phyloP scores from a whole-genome alignment of 2,329 filamentous ascomycete genomes.

The Sarocladium oryzae region DNA sequence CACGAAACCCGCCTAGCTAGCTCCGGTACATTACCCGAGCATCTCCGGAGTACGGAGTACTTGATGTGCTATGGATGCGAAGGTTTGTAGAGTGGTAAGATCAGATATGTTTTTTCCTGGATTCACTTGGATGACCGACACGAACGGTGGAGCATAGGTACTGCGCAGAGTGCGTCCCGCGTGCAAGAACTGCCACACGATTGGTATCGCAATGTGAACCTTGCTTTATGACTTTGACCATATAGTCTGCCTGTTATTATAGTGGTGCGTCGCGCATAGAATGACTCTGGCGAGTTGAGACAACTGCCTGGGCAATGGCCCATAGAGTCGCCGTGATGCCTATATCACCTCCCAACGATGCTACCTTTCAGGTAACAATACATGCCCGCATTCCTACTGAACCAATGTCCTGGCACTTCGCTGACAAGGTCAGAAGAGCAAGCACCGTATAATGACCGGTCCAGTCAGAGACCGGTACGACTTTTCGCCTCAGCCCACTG shows the following conservation, averaged over 20 bases:
- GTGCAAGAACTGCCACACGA: no score
- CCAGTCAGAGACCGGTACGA: neutral
- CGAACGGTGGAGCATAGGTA: no score
- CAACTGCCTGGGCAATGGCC: neutral
- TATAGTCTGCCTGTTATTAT: neutral
- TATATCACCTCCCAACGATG: slow-evolving; percentile 5
- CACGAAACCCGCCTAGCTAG: slow-evolving; percentile 1
- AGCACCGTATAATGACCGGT: neutral
- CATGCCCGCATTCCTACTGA: neutral
- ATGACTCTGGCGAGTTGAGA: neutral
- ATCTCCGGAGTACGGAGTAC: neutral
- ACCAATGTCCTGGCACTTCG: slow-evolving; percentile 1
- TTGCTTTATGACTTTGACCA: no score
- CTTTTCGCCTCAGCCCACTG: slow-evolving; percentile 1
- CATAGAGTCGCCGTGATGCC: neutral
- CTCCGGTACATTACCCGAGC: slow-evolving; percentile 8
- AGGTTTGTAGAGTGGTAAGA: no score
- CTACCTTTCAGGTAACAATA: slow-evolving; percentile 9
- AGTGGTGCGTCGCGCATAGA: slow-evolving; percentile 1
- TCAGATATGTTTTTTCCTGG: no score
- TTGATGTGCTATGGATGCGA: no score
- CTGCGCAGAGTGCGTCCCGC: no score
- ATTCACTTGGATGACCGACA: no score
- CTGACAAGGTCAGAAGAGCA: neutral
- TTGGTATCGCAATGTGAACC: no score